Evolutionary conservation across 176 grass and related monocot species (phyloP).

Genomic region (Hsuehochloa calcarea): DNA sequence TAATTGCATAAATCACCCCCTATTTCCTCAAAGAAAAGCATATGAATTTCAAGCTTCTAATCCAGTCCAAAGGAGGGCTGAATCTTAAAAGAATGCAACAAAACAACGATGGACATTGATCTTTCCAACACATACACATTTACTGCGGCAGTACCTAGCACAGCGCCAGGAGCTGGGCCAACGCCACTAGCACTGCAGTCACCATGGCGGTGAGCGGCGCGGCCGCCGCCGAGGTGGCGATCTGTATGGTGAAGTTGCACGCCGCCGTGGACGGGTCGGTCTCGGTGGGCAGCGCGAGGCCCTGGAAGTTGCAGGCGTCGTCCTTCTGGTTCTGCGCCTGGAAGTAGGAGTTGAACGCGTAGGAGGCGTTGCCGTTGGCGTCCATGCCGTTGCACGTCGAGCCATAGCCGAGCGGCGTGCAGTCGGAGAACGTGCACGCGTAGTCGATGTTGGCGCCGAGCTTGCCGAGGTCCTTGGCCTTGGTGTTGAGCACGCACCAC

Average conservation of each 20-base stretch:
- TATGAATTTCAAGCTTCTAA: neutral
- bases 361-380: constrained; percentile 58
- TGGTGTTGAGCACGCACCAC: constrained; percentile 62
- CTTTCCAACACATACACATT: neutral
- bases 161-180: neutral
- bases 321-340: constrained; percentile 54
- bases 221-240: constrained; percentile 27
- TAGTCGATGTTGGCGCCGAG: constrained; percentile 56
- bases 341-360: constrained; percentile 67
- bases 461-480: constrained; percentile 39
- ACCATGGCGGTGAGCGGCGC: neutral
- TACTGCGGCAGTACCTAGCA: neutral
- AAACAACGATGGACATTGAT: neutral
- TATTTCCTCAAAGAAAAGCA: neutral
- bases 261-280: constrained; percentile 37
- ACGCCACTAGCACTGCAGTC: neutral
- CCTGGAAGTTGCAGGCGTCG: constrained; percentile 43
- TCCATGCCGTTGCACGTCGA: constrained; percentile 59
- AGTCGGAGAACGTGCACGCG: constrained; percentile 66
- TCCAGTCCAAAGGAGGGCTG: neutral
- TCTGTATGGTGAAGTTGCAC: constrained; percentile 66
- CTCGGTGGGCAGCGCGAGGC: constrained; percentile 42
- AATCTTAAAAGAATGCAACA: neutral
- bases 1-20: neutral
- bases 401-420: constrained; percentile 51